Evolutionary conservation across 163 green algal genomes (phyloP).

Genomic region (Scenedesmus sp.): DNA sequence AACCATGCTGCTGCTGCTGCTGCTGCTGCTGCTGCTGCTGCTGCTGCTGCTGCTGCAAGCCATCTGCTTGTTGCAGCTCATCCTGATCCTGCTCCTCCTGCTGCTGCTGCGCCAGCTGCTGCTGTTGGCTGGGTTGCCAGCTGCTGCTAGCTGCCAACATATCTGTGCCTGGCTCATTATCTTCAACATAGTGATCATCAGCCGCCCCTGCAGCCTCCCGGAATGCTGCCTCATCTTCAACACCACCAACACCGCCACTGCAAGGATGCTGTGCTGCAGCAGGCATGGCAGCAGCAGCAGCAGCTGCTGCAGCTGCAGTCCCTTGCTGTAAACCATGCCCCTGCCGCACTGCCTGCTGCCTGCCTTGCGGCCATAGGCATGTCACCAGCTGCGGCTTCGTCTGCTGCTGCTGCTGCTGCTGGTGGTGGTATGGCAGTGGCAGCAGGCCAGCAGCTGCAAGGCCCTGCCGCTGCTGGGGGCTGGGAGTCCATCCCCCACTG

Average conservation of each 20-base stretch:
- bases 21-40: neutral
- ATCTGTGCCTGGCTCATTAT: neutral
- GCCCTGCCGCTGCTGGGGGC: neutral
- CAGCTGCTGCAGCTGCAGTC: neutral
- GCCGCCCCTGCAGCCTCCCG: neutral
- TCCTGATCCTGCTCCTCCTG: constrained; percentile 6
- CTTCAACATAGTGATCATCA: too few relatives aligned
- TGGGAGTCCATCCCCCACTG: neutral
- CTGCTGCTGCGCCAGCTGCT: neutral
- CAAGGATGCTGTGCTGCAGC: neutral
- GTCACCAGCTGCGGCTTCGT: neutral
- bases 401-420: constrained; percentile 41
- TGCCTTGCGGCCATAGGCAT: constrained; percentile 10
- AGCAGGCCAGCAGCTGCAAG: neutral
- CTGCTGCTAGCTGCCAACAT: constrained; percentile 5
- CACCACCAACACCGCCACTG: neutral
- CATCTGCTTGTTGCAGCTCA: neutral
- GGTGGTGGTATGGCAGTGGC: neutral
- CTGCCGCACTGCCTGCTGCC: neutral
- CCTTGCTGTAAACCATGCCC: neutral
- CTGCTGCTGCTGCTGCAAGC: neutral
- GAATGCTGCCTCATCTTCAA: neutral
- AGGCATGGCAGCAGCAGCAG: neutral
- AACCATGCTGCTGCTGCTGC: constrained; percentile 8
- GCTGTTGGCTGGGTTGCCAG: neutral